Evolutionary conservation across 345 rosid genomes (phyloP), one percentile per base, ranked within the genome.

Genomic region (Linum trigynum): DNA sequence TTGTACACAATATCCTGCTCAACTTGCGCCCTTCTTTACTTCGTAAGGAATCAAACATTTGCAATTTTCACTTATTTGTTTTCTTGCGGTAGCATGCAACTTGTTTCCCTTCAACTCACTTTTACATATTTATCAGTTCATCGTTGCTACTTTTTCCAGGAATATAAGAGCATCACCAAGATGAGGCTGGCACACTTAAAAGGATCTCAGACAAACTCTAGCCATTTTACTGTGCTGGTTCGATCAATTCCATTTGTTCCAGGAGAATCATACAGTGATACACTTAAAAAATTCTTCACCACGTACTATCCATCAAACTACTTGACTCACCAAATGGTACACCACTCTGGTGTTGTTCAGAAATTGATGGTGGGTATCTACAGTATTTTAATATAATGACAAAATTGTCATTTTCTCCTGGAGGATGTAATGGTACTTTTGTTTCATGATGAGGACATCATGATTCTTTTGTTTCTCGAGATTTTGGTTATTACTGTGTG

Each of bases 291-390:
- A 32, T 94, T 78, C 76, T 94, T 88, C 72, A 62, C 80, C 39
- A 79, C 75, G 42, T 94, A 86, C 77, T 88, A 94, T 80, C 76
- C 84, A 72, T 72, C 84, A 42, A 84, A 85, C 75, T 94, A 94
- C 71, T 42, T 94, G 80, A 83, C 96, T 50, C 96, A 90, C 71
- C 91, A 90, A 67, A 86, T 90, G 88, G 89, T 90, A 67, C 84
- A 85, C 77, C 82, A 64, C 23, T 68, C 75, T 66, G 81, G 95
- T 58, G 68, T 79, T 57, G 74, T 90, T 70, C 83, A 84, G 75
- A 88, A 82, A 76, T 69, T 94, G 63, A 76, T 85, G 97, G 99
- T 94, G 73, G 41, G 87, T 39, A 40, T 63, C 70, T 68, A 35
- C 62, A 41, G 64, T 23, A 23, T 23, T 23, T 23, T 23, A 23